These are phyloP conservation scores for Quercus engelmannii DNA, from an alignment of 306 rosid species.

Conservation along the genomic window DNA sequence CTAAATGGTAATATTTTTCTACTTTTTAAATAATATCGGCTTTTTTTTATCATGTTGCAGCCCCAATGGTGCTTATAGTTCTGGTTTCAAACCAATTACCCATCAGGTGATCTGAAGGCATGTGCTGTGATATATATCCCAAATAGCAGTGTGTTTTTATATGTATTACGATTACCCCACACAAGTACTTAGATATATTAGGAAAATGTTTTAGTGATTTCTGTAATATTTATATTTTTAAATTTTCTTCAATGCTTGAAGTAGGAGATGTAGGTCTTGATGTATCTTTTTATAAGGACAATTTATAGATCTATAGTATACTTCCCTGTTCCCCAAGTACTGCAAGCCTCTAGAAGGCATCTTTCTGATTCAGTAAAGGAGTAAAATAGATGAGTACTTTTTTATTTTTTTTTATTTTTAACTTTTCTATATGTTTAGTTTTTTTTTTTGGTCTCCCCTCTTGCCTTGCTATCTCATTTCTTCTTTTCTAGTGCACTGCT, in stretches of 20 bases:
- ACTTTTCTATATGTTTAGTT: neutral
- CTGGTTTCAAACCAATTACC: slow-evolving; percentile 95
- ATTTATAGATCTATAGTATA: neutral
- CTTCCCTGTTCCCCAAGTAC: neutral
- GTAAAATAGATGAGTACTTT: neutral
- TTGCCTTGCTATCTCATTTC: neutral
- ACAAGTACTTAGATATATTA: neutral
- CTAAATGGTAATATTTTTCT: neutral
- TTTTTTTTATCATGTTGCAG: slow-evolving; percentile 48
- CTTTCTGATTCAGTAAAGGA: neutral
- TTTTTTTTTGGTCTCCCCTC: neutral
- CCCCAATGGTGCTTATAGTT: slow-evolving; percentile 93
- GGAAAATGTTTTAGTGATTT: neutral
- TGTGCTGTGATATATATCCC: slow-evolving; percentile 25
- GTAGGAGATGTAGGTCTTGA: neutral
- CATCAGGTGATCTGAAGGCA: slow-evolving; percentile 94
- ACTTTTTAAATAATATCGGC: slow-evolving; percentile 13
- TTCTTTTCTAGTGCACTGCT: neutral
- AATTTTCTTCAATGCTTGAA: neutral
- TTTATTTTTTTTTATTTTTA: neutral
- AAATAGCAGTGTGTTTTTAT: neutral
- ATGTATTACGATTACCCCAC: neutral
- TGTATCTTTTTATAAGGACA: neutral
- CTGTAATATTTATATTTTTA: neutral
- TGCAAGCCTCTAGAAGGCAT: neutral